phyloP scores from a whole-genome alignment of 1,284 basidiomycete species.

The Ceratobasidium sp. region DNA sequence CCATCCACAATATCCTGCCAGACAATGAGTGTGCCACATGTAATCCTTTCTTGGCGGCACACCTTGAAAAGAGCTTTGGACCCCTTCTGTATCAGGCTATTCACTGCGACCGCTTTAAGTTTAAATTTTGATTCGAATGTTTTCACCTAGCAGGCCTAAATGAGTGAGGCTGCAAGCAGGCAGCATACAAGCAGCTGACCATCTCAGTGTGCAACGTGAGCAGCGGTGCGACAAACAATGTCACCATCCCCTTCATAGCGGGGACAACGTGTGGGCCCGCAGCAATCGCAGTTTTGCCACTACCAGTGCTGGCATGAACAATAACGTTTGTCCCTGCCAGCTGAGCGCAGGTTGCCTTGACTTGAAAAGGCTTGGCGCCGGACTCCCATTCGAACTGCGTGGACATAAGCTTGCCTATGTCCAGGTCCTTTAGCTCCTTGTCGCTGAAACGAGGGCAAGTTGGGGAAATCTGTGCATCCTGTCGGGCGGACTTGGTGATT shows the following conservation, averaged over 20 bases:
- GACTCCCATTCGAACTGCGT: neutral
- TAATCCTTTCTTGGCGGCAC: neutral
- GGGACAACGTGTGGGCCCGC: neutral
- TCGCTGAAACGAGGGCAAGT: neutral
- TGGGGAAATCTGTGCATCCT: neutral
- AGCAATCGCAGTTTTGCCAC: neutral
- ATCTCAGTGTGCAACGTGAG: conserved; percentile 3
- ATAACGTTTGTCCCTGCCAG: neutral
- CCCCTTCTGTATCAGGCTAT: neutral
- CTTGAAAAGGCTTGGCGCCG: neutral
- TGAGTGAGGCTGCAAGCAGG: neutral
- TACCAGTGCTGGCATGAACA: neutral
- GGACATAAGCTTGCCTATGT: neutral
- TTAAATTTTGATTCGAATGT: neutral
- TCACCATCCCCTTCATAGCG: neutral
- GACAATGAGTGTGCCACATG: neutral
- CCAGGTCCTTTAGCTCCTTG: neutral
- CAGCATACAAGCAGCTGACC: neutral
- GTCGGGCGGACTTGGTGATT: neutral
- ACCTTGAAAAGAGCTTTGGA: neutral
- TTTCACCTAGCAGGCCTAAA: neutral
- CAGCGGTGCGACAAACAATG: neutral
- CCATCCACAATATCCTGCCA: conserved; percentile 1
- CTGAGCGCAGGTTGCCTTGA: neutral
- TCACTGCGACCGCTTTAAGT: neutral